These are phyloP conservation scores for Mangifera indica DNA, from an alignment of 345 rosid genomes.

Conservation along the genomic window DNA sequence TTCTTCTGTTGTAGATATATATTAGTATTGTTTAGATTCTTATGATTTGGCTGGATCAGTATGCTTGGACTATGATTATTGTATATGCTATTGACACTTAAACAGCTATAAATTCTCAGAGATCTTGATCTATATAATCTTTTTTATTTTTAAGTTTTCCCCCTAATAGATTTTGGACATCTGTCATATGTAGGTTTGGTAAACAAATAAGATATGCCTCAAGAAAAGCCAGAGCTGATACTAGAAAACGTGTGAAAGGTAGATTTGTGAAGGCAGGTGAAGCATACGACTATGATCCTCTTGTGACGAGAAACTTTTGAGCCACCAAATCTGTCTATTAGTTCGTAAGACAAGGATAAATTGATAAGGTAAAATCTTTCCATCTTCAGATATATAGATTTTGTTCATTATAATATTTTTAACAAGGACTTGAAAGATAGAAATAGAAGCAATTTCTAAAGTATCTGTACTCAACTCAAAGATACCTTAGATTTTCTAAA, in stretches of 20 bases:
- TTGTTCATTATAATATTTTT: neutral
- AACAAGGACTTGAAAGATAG: neutral
- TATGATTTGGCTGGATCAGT: neutral
- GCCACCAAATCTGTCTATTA: constrained; percentile 4
- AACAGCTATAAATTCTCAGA: neutral
- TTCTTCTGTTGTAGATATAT: neutral
- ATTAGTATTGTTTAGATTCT: neutral
- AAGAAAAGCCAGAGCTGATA: constrained; percentile 90
- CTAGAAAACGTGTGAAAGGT: constrained; percentile 88
- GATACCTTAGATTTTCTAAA: neutral
- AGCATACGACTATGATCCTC: constrained; percentile 70
- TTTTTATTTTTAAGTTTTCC: neutral
- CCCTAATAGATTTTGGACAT: constrained; percentile 12
- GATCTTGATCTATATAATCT: neutral
- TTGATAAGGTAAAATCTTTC: constrained; percentile 10
- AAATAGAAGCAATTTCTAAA: neutral
- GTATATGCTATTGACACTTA: neutral
- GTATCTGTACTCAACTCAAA: neutral
- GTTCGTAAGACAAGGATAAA: neutral
- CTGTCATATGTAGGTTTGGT: constrained; percentile 52
- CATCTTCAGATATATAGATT: neutral
- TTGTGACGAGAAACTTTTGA: constrained; percentile 33
- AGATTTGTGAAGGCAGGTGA: constrained; percentile 94
- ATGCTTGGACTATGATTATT: neutral
- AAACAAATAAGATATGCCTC: constrained; percentile 89